These are phyloP conservation scores for Drechslerella stenobrocha DNA, from an alignment of 2,329 filamentous ascomycete genomes.

Conservation along the genomic window DNA sequence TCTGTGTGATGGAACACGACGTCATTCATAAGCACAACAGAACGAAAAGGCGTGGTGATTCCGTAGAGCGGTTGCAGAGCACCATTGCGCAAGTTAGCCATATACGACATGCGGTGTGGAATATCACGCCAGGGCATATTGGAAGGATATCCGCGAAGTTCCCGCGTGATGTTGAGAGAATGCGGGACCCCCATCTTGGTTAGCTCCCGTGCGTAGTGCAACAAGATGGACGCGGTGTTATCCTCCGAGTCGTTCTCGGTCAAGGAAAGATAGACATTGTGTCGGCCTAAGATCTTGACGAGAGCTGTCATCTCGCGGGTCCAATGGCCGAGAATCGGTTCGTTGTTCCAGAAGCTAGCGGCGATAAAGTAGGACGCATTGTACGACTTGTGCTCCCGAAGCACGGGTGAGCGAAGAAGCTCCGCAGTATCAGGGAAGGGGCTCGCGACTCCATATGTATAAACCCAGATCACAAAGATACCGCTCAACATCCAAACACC, in stretches of 20 bases:
- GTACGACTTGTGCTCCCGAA: conserved; percentile 14
- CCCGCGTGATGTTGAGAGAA: conserved; percentile 30
- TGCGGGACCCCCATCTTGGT: conserved; percentile 23
- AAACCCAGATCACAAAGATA: conserved; percentile 23
- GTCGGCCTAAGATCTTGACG: conserved; percentile 20
- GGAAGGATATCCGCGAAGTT: conserved; percentile 31
- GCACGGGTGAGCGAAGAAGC: conserved; percentile 11
- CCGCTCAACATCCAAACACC: conserved; percentile 15
- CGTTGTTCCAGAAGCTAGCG: conserved; percentile 44
- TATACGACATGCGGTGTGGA: conserved; percentile 38
- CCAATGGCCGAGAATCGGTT: conserved; percentile 29
- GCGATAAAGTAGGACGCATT: conserved; percentile 43
- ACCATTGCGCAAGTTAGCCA: conserved; percentile 37
- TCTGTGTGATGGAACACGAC: conserved; percentile 39
- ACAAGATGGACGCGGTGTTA: conserved; percentile 34
- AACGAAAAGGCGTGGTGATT: conserved; percentile 17
- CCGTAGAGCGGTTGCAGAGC: conserved; percentile 38
- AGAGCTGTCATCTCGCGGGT: conserved; percentile 25
- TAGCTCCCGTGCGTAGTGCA: conserved; percentile 30
- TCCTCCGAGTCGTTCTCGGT: conserved; percentile 46
- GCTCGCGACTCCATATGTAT: conserved; percentile 15
- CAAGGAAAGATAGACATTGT: conserved; percentile 41
- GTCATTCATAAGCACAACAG: conserved; percentile 35
- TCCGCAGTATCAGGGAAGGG: conserved; percentile 20
- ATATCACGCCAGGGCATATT: conserved; percentile 39